phyloP scores from a whole-genome alignment of 768 basidiomycete species.

The Coprinopsis marcescibilis region DNA sequence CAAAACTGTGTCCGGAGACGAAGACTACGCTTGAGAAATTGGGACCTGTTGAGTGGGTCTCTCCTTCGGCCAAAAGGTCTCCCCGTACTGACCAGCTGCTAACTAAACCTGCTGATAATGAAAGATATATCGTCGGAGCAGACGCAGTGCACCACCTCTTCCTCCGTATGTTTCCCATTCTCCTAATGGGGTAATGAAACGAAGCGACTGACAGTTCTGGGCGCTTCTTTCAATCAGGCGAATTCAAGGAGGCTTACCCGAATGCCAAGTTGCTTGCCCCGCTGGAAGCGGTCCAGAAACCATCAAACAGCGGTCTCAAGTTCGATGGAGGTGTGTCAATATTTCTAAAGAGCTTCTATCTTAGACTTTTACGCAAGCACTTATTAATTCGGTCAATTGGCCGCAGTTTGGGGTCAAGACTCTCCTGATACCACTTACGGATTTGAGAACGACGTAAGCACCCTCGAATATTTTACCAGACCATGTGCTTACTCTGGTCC shows the following conservation, averaged over 20 bases:
- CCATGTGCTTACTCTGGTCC: not conserved
- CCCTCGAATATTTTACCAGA: not conserved
- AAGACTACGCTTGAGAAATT: constrained; percentile 55
- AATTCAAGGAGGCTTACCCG: constrained; percentile 68
- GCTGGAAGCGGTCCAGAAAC: constrained; percentile 34
- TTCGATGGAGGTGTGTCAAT: constrained; percentile 56
- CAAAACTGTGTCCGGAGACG: constrained; percentile 61
- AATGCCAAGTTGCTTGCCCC: constrained; percentile 69
- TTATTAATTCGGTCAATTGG: too few species aligned
- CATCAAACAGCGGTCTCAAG: constrained; percentile 45
- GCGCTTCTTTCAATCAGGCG: constrained; percentile 26
- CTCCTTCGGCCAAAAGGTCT: not conserved
- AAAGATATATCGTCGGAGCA: constrained; percentile 53
- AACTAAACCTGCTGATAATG: not conserved
- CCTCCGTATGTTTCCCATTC: constrained; percentile 34
- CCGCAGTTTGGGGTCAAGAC: constrained; percentile 64
- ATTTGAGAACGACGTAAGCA: constrained; percentile 60
- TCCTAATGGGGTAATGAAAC: not conserved
- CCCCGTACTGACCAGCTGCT: not conserved
- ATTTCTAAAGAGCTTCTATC: too few species aligned
- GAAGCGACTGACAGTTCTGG: not conserved
- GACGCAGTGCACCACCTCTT: constrained; percentile 57
- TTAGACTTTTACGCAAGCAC: too few species aligned
- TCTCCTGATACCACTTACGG: constrained; percentile 63
- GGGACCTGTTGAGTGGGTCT: constrained; percentile 62